Base-by-base conservation (phyloP, 306 rosid genomes). In the Vigna reflexopilosa region DNA sequence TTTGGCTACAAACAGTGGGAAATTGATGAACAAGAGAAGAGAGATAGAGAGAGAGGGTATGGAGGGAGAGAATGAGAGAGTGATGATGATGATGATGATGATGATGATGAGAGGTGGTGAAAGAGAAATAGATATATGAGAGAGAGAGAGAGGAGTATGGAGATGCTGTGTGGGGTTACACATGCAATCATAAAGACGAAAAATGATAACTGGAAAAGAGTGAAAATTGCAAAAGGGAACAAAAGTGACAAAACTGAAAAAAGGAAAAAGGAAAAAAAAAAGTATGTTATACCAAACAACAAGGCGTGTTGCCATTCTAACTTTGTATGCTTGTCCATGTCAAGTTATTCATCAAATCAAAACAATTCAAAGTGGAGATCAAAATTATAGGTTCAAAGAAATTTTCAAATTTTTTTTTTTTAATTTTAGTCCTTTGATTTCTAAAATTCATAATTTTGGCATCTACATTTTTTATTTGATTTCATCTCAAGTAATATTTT, bases 51-150 rank as follows among this genome's bases (percentile, higher is more conserved):
- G 80, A 24, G 17, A 70, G 2, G 3, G 90, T 84, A 85, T 84
- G 90, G 58, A 30, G 77, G 49, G 83, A 77, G 76, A 68, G 44
- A 83, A 61, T 68, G 82, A 82, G 80, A 73, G 70, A 88, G 70
- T 80, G 72, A 71, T 72, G 76, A 47, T 26, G 28, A 26, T 26
- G 28, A 26, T 84, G 56, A 26, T 84, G 56, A 52, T 51, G 57
- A 51, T 17, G 45, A 62, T 80, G 72, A 76, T 64, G 79, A 82
- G 80, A 72, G 57, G 80, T 19, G 83, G 83, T 58, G 80, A 77
- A 73, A 51, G 77, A 71, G 82, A 80, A 77, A 77, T 20, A 77
- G 81, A 85, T 52, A 75, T 22, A 55, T 36, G 87, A 76, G 67
- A 75, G 83, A 30, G 81, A 69, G 8, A 22, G 58, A 42, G 55